A percentile compares a stretch with the other conserved stretches of the same genome.
Conservation (phyloP, 345 rosid species). For the Eucalyptus polybractea region DNA sequence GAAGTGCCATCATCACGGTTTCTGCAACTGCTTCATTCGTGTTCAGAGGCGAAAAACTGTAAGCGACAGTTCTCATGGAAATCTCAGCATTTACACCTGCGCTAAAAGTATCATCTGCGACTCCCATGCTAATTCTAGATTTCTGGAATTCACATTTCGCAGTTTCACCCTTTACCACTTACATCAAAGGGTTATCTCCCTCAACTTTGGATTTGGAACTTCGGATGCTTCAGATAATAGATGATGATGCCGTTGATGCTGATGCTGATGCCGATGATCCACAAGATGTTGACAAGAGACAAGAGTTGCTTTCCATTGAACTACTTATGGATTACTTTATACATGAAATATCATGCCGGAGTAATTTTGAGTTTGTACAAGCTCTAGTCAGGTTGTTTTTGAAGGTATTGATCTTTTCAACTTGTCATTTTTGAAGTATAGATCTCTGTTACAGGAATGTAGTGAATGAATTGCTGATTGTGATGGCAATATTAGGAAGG, state of each 20-base stretch:
- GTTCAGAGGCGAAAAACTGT: slow-evolving; percentile 49
- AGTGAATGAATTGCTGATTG: neutral
- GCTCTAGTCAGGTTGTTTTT: slow-evolving; percentile 72
- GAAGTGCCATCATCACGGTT: slow-evolving; percentile 32
- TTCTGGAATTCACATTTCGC: slow-evolving; percentile 6
- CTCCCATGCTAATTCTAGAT: neutral
- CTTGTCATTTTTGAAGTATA: neutral
- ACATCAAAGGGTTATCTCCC: slow-evolving; percentile 75
- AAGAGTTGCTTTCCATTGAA: slow-evolving; percentile 50
- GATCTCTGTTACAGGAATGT: neutral
- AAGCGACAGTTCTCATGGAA: neutral
- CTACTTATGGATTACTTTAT: slow-evolving; percentile 75
- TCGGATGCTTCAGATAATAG: slow-evolving; percentile 85
- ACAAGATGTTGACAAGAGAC: slow-evolving; percentile 50
- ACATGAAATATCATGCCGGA: slow-evolving; percentile 51
- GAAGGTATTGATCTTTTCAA: slow-evolving; percentile 40
- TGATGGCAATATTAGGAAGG: neutral
- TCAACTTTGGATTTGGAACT: slow-evolving; percentile 84
- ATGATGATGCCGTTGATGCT: slow-evolving; percentile 51
- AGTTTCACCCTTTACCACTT: slow-evolving; percentile 74
- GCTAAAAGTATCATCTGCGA: neutral
- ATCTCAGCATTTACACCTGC: neutral
- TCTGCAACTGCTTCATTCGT: slow-evolving; percentile 46
- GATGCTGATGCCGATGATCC: neutral
- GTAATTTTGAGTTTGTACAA: slow-evolving; percentile 86